Evolutionary conservation across 2,329 filamentous ascomycete species (phyloP).

Genomic region (Monilinia fructicola): DNA sequence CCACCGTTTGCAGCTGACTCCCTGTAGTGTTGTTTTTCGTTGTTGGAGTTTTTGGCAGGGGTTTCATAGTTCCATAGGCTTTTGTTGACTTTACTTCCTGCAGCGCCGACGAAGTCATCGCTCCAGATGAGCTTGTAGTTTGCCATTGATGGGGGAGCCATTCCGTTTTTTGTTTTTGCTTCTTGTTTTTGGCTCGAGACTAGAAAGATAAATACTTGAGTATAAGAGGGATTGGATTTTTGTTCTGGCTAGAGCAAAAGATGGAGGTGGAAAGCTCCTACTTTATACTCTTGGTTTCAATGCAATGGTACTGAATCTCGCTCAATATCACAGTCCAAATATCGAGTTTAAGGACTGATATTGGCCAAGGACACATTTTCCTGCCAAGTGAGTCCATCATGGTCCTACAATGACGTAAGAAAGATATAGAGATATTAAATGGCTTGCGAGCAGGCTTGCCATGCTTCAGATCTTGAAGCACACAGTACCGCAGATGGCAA

Average conservation of each 20-base stretch:
- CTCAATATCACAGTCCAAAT: not conserved
- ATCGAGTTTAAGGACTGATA: not conserved
- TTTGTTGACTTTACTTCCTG: conserved; percentile 6
- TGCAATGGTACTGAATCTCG: not conserved
- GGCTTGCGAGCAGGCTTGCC: not conserved
- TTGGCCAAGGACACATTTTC: not conserved
- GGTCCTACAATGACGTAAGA: not conserved
- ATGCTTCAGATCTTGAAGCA: not conserved
- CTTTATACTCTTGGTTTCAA: not conserved
- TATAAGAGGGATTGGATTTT: not conserved
- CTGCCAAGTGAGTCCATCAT: not conserved
- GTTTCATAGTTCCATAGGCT: conserved; percentile 1
- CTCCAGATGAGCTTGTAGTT: not conserved
- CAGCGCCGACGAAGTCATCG: not conserved
- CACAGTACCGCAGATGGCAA: not conserved
- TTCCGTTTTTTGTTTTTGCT: not conserved
- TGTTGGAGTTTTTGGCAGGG: not conserved
- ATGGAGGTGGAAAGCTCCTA: not conserved
- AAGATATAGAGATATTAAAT: not conserved
- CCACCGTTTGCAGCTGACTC: not conserved
- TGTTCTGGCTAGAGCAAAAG: not conserved
- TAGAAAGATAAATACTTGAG: not conserved
- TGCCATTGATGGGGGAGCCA: not conserved
- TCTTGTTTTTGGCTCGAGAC: not conserved
- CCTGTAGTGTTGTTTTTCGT: not conserved